phyloP scores from a whole-genome alignment of 371 early-diverging fungal genomes.

The Mucor plumbeus region DNA sequence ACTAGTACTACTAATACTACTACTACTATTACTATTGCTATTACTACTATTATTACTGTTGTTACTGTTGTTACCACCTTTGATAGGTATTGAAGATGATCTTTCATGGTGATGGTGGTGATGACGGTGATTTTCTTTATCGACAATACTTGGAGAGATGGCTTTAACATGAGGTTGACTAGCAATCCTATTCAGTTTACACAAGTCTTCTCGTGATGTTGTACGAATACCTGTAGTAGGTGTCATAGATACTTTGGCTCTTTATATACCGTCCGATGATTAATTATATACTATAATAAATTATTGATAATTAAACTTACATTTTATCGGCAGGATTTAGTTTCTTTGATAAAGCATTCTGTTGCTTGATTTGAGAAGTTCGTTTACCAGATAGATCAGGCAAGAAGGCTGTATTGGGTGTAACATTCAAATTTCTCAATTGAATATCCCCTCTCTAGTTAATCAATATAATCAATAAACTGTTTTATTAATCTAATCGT shows the following conservation, averaged over 20 bases:
- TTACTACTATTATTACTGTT: background rate
- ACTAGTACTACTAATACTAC: too few species aligned
- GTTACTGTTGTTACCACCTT: background rate
- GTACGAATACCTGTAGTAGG: slow-evolving; percentile 8
- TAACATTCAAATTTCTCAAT: slow-evolving; percentile 66
- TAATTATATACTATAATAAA: background rate
- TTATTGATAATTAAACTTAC: background rate
- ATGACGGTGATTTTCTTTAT: slow-evolving; percentile 51
- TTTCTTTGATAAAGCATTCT: background rate
- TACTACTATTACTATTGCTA: too few species aligned
- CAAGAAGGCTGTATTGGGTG: slow-evolving; percentile 78
- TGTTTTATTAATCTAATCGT: too few species aligned
- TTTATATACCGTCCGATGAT: background rate
- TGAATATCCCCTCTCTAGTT: slow-evolving; percentile 54
- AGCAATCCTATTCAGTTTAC: slow-evolving; percentile 42
- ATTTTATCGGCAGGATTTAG: background rate
- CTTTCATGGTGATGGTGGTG: slow-evolving; percentile 15
- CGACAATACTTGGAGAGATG: slow-evolving; percentile 17
- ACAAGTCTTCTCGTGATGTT: slow-evolving; percentile 28
- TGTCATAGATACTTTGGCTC: background rate
- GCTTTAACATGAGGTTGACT: slow-evolving; percentile 52
- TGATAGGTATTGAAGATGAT: slow-evolving; percentile 10
- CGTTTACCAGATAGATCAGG: slow-evolving; percentile 41
- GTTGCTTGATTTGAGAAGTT: slow-evolving; percentile 2
- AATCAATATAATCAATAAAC: background rate